Evolutionary conservation across 192 early-diverging fungal species (phyloP).

Genomic region (Pecoramyces ruminantium): DNA sequence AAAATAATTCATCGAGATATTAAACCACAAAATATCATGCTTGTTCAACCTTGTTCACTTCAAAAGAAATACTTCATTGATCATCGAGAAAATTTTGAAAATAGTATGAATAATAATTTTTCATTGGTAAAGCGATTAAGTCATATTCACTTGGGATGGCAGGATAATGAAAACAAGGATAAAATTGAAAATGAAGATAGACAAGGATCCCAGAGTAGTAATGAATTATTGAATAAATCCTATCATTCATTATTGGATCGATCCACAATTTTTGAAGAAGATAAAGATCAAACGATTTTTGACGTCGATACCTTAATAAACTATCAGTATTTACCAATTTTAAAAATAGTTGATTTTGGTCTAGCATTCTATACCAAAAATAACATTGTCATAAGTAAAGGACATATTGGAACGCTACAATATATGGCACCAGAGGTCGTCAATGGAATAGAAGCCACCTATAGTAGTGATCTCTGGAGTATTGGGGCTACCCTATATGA

Average conservation of each 20-base stretch:
- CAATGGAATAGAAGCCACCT: neutral
- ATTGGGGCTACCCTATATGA: neutral
- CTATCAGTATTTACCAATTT: neutral
- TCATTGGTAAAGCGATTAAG: neutral
- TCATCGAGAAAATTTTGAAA: neutral
- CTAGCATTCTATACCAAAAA: neutral
- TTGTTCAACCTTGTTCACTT: neutral
- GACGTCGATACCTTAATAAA: neutral
- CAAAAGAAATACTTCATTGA: neutral
- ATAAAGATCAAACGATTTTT: neutral
- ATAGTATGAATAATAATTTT: neutral
- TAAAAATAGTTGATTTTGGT: neutral
- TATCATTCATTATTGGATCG: neutral
- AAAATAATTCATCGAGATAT: neutral
- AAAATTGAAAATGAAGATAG: neutral
- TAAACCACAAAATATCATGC: neutral
- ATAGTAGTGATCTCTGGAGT: neutral
- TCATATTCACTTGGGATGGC: neutral
- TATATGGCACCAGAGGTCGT: neutral
- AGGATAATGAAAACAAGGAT: neutral
- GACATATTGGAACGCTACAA: neutral
- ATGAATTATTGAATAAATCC: neutral
- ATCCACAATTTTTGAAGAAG: neutral
- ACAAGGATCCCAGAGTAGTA: no score
- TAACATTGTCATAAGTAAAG: neutral